These are phyloP conservation scores for Globisporangium middletonii DNA, from an alignment of 352 stramenopile genomes.

Conservation along the genomic window DNA sequence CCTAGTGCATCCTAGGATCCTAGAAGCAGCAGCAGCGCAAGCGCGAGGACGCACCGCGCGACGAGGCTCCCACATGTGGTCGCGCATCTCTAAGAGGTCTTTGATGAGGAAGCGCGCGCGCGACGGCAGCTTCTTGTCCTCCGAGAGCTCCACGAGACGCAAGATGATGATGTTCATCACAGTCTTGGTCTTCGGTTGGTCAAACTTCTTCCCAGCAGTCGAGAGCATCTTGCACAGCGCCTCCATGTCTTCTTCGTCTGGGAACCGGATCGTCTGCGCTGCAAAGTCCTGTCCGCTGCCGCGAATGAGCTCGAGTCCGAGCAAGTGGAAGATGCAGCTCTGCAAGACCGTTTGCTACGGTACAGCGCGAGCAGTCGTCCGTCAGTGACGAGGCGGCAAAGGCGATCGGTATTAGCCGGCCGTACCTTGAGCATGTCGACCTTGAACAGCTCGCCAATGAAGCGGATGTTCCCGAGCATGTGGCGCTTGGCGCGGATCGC, in stretches of 20 bases:
- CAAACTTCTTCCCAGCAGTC: conserved; percentile 84
- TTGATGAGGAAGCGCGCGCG: conserved; percentile 78
- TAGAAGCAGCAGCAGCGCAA: background rate
- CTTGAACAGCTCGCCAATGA: conserved; percentile 87
- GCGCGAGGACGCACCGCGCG: conserved; percentile 35
- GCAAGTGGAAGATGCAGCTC: conserved; percentile 73
- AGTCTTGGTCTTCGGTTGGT: conserved; percentile 63
- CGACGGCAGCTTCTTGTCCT: conserved; percentile 65
- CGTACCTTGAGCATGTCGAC: conserved; percentile 75
- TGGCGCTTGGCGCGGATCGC: conserved; percentile 59
- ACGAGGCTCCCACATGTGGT: conserved; percentile 83
- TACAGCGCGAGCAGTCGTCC: background rate
- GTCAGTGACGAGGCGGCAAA: background rate
- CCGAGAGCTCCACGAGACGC: conserved; percentile 76
- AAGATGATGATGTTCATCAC: conserved; percentile 87
- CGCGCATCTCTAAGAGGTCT: conserved; percentile 78
- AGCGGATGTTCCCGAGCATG: conserved; percentile 87
- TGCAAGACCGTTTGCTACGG: conserved; percentile 62
- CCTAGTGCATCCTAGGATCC: background rate
- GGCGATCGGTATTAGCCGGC: background rate
- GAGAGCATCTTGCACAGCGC: conserved; percentile 83
- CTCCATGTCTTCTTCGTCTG: conserved; percentile 81
- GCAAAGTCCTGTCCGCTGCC: conserved; percentile 36
- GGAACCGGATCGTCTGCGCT: conserved; percentile 65
- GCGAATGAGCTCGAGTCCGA: conserved; percentile 65